Evolutionary conservation across 257 asterid genomes (phyloP), one percentile per base, ranked within the genome.

Genomic region (Penstemon barbatus): DNA sequence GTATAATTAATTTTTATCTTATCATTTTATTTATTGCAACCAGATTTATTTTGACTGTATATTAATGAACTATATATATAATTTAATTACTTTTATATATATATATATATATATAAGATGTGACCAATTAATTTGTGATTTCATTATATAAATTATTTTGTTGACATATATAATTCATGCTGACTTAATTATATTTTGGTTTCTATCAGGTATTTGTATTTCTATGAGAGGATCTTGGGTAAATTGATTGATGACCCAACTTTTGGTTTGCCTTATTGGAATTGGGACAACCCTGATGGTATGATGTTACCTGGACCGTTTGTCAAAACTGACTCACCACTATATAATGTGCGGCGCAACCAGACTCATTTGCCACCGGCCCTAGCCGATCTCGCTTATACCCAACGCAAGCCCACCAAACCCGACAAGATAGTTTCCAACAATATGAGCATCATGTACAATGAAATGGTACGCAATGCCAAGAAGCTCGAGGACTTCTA

Each of bases 201-300:
- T 25, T 25, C 33, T 25, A 25, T 25, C 33, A 25, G 33, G 33
- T 82, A 82, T 36, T 44, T 82, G 33, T 82, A 74, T 18, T 82
- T 82, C 57, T 79, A 71, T 41, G 87, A 82, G 74, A 74, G 87
- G 8, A 82, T 82, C 25, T 33, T 82, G 36, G 85, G 72, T 0
- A 82, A 82, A 43, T 68, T 82, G 38, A 79, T 79, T 55, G 79
- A 63, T 6, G 84, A 82, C 10, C 82, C 84, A 5, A 74, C 81
- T 37, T 82, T 82, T 41, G 81, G 72, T 3, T 18, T 82, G 6
- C 87, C 87, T 0, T 82, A 49, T 18, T 82, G 87, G 83, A 79
- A 82, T 61, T 82, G 85, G 87, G 85, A 82, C 50, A 43, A 67
- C 13, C 87, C 85, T 0, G 71, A 43, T 18, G 87, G 85, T 45